phyloP scores from a whole-genome alignment of 2,329 filamentous ascomycete species.

The Cordyceps fumosorosea region DNA sequence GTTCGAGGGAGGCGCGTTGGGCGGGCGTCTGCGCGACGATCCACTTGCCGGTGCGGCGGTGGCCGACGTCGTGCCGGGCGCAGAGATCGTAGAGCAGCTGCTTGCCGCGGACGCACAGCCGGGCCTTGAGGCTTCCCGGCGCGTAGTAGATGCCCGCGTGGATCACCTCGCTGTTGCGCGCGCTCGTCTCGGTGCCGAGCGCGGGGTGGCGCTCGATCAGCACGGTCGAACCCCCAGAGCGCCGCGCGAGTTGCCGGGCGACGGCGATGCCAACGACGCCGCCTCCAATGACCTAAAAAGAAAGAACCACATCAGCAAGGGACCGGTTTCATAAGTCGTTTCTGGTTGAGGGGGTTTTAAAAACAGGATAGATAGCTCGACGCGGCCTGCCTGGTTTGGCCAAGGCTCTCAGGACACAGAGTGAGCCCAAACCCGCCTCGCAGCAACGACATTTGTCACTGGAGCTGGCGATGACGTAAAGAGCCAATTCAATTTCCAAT shows the following conservation, averaged over 20 bases:
- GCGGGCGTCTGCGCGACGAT: conserved; percentile 76
- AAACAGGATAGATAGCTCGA: background rate
- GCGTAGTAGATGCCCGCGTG: conserved; percentile 95
- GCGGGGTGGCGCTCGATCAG: conserved; percentile 72
- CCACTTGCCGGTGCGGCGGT: conserved; percentile 83
- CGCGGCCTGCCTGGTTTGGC: background rate
- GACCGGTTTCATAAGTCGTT: background rate
- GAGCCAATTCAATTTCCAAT: too few species aligned
- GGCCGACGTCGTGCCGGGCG: conserved; percentile 55
- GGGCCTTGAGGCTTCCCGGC: conserved; percentile 66
- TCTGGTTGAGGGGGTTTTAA: background rate
- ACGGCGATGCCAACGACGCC: conserved; percentile 74
- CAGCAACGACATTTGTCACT: background rate
- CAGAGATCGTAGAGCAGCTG: conserved; percentile 76
- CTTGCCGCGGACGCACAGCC: conserved; percentile 72
- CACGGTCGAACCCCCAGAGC: conserved; percentile 58
- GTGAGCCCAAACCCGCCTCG: background rate
- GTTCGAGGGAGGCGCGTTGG: conserved; percentile 59
- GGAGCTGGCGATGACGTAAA: background rate
- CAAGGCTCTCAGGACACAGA: background rate
- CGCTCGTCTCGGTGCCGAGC: conserved; percentile 79
- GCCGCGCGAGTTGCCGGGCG: conserved; percentile 63
- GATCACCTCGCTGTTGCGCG: conserved; percentile 91
- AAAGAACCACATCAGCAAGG: background rate
- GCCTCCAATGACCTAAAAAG: conserved; percentile 47